Evolutionary conservation across 1,139 yeast species (phyloP), one percentile per base, ranked within the genome.

Genomic region (Hemisphaericaspora lyxosophila): DNA sequence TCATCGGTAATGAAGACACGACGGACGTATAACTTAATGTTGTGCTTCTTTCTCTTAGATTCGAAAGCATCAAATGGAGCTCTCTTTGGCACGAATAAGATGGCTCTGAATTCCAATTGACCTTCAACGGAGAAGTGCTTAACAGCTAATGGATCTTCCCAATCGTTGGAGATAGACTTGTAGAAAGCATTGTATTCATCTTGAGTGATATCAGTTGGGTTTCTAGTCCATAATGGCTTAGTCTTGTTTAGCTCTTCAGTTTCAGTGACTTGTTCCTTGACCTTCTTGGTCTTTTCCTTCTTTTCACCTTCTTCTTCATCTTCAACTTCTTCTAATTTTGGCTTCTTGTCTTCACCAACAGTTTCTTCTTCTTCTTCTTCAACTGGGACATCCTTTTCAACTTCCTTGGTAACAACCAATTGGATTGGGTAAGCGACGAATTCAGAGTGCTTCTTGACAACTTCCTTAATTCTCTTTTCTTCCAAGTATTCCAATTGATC

Each of bases 61-160:
- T 94, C 98, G 63, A 94, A 94, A 66, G 95, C 80, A 67, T 94
- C 98, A 64, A 92, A 88, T 70, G 99, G 98, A 59, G 99, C 97
- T 78, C 98, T 89, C 80, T 87, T 89, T 72, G 99, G 99, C 72
- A 94, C 82, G 66, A 88, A 94, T 60, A 94, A 80, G 63, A 94
- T 92, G 49, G 98, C 97, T 78, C 86, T 89, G 82, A 94, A 94
- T 77, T 94, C 99, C 62, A 94, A 83, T 78, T 94, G 98, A 81
- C 99, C 99, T 78, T 94, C 99, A 65, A 94, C 99, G 40, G 97
- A 88, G 78, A 94, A 94, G 77, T 94, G 99, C 82, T 94, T 94
- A 57, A 92, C 97, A 53, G 97, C 97, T 67, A 92, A 82, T 73
- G 97, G 99, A 68, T 92, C 98, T 78, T 92, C 98, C 98, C 98